Evolutionary conservation across 495 filamentous ascomycete species (phyloP).

Genomic region (Penicillium subrubescens): DNA sequence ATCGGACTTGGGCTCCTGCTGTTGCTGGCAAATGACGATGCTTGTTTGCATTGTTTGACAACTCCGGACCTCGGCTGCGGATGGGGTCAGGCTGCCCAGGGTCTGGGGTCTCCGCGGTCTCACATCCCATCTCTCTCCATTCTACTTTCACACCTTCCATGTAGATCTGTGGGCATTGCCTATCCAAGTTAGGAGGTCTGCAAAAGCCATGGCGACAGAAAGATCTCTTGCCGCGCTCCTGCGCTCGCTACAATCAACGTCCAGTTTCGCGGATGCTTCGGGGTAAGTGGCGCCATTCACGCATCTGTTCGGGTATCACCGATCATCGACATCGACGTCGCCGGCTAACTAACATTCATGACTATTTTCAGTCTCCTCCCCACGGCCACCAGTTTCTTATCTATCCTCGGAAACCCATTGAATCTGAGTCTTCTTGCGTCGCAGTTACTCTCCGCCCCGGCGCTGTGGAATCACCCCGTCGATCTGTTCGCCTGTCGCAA

Average conservation of each 20-base stretch:
- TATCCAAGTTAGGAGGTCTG: constrained; percentile 5
- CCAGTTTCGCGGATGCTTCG: constrained; percentile 53
- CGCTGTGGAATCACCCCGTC: constrained; percentile 79
- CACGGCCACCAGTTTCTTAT: constrained; percentile 79
- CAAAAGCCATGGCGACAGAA: constrained; percentile 47
- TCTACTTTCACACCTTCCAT: constrained; percentile 17
- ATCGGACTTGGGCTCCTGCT: background rate
- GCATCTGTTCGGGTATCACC: background rate
- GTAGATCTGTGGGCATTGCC: constrained; percentile 21
- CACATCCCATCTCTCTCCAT: constrained; percentile 5
- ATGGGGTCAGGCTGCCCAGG: background rate
- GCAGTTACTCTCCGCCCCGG: constrained; percentile 82
- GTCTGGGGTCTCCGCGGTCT: constrained; percentile 41
- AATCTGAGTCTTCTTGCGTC: constrained; percentile 88
- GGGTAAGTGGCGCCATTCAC: constrained; percentile 46
- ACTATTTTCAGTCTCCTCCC: constrained; percentile 62
- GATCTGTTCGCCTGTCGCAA: constrained; percentile 72
- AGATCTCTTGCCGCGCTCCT: constrained; percentile 53
- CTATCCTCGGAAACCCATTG: constrained; percentile 82
- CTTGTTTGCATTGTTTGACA: constrained; percentile 47
- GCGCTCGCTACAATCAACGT: constrained; percentile 52
- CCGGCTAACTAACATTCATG: constrained; percentile 22
- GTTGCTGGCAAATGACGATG: constrained; percentile 16
- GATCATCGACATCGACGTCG: constrained; percentile 4
- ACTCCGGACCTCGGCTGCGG: constrained; percentile 41